Base-by-base conservation (phyloP, 2,329 filamentous ascomycete genomes). In the Fusarium bactridioides region DNA sequence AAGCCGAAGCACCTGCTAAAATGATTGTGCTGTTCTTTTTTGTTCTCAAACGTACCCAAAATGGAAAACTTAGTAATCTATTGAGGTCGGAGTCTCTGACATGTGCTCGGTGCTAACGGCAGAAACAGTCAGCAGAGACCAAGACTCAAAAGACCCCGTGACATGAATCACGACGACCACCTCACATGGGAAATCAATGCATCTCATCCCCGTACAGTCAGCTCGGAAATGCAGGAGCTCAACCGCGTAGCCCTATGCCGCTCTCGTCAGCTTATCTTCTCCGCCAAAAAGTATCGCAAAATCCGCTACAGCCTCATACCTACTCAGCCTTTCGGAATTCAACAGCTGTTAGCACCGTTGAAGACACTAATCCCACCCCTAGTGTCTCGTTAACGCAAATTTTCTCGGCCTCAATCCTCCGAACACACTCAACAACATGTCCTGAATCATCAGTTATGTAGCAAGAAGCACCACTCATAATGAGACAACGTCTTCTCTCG, bases 351-450 rank as follows among this genome's bases (percentile, higher is more conserved):
- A 15, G 23, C 23, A 53, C 16, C 35, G 23, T 44, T 58, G 7
- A 18, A 18, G 18, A 10, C 5, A 29, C 64, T 75, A 74, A 8
- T 10, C 37, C 12, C 73, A 77, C 73, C 33, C 74, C 69, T 31
- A 53, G 31, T 38, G 73, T 77, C 48, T 21, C 15, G 25, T 41
- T 74, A 76, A 64, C 64, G 71, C 73, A 75, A 77, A 77, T 73
- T 77, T 77, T 77, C 57, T 41, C 72, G n/a, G 51, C 41, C 48
- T 62, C 51, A 57, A 37, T 47, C 45, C 56, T 60, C 56, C 38
- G 18, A 51, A 37, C 61, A 58, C 55, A 53, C 61, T 65, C 67
- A 64, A 67, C 66, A 50, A 59, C 55, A 64, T 44, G 31, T 55
- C 33, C 67, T n/a, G 56, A 51, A 23, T 37, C 63, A 48, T 35